A percentile compares a stretch with the other conserved stretches of the same genome.
phyloP scores from a whole-genome alignment of 192 early-diverging fungal genomes.

The Neocallimastix lanati region DNA sequence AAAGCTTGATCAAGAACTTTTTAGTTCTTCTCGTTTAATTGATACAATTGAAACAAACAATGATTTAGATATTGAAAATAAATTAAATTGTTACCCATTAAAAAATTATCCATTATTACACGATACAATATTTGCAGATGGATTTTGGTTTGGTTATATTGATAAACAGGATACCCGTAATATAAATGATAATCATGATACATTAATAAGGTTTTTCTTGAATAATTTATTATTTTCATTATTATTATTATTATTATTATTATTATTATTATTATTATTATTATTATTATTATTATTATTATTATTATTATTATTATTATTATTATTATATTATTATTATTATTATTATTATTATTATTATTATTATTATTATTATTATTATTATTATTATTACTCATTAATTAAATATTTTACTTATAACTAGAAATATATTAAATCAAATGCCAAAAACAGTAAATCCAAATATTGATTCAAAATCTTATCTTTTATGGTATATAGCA shows the following conservation, averaged over 20 bases:
- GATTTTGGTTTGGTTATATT: background rate
- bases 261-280: too few relatives aligned
- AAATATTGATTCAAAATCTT: background rate
- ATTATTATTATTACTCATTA: too few relatives aligned
- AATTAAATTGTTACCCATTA: background rate
- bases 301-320: too few relatives aligned
- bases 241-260: too few relatives aligned
- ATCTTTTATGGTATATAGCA: background rate
- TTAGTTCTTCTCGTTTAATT: background rate
- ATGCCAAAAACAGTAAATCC: background rate
- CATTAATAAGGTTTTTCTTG: background rate
- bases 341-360: too few relatives aligned
- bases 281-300: too few relatives aligned
- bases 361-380: too few relatives aligned
- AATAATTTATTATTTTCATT: too few relatives aligned
- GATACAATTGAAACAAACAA: background rate
- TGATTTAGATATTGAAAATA: background rate
- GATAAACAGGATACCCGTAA: background rate
- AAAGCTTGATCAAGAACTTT: background rate
- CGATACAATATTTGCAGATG: background rate
- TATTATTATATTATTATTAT: too few relatives aligned
- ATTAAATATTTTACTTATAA: too few relatives aligned
- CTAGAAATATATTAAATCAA: background rate
- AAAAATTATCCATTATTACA: background rate
- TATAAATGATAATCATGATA: background rate